phyloP scores from a whole-genome alignment of 2,329 filamentous ascomycete genomes.

The Ascochyta rabiei region DNA sequence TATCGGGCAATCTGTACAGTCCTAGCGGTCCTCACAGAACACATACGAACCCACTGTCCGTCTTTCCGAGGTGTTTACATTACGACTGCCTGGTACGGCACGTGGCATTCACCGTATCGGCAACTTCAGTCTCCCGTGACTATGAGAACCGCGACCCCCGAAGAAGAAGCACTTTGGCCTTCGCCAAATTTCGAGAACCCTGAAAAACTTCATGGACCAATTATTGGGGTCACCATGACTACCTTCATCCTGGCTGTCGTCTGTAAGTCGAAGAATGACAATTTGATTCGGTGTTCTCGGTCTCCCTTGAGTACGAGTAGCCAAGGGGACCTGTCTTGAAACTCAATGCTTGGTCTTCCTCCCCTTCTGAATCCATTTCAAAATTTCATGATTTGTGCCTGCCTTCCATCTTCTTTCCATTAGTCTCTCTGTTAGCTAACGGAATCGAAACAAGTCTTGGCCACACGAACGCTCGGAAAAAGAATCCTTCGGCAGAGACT shows the following conservation, averaged over 20 bases:
- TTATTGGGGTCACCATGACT: conserved; percentile 27
- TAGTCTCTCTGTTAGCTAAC: not conserved
- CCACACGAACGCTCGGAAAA: conserved; percentile 31
- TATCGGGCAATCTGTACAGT: not conserved
- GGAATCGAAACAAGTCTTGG: conserved; percentile 3
- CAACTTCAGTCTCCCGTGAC: not conserved
- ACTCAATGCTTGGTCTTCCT: too few relatives aligned
- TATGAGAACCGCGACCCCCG: conserved; percentile 10
- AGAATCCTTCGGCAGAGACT: conserved; percentile 27
- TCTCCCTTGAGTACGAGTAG: too few relatives aligned
- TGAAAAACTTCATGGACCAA: conserved; percentile 21
- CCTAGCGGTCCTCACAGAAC: not conserved
- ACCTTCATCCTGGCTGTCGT: conserved; percentile 25
- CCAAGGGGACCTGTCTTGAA: too few relatives aligned
- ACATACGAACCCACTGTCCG: not conserved
- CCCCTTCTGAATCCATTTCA: not conserved
- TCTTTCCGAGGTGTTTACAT: too few relatives aligned
- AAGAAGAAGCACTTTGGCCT: conserved; percentile 28
- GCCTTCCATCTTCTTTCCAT: not conserved
- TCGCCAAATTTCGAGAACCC: conserved; percentile 34
- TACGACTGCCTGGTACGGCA: not conserved
- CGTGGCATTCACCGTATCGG: not conserved
- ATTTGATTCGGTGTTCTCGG: not conserved
- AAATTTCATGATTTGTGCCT: not conserved
- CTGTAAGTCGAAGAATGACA: conserved; percentile 13